phyloP scores from a whole-genome alignment of 192 early-diverging fungal species.

The Phycomyces nitens region DNA sequence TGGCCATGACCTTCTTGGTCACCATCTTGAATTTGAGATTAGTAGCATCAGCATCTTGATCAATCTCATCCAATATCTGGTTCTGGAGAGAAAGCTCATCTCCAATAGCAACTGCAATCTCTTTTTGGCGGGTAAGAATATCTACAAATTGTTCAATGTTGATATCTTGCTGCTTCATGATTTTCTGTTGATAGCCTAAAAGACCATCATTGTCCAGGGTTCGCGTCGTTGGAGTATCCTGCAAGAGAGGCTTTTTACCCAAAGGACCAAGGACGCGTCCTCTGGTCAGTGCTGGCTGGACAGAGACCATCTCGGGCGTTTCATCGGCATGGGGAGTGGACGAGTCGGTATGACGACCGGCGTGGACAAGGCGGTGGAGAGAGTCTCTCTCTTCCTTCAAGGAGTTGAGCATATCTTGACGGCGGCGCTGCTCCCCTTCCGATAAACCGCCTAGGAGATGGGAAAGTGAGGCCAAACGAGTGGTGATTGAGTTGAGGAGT shows the following conservation, averaged over 20 bases:
- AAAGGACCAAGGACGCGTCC: slow-evolving; percentile 18
- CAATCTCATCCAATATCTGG: slow-evolving; percentile 80
- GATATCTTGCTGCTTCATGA: slow-evolving; percentile 82
- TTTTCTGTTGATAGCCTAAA: slow-evolving; percentile 67
- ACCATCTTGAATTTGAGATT: slow-evolving; percentile 68
- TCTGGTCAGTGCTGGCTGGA: slow-evolving; percentile 8
- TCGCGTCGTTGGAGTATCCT: slow-evolving; percentile 77
- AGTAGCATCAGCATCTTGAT: slow-evolving; percentile 71
- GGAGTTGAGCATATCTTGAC: slow-evolving; percentile 72
- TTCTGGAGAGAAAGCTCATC: slow-evolving; percentile 91
- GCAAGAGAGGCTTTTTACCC: not conserved
- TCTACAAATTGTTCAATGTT: slow-evolving; percentile 67
- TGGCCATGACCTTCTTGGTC: slow-evolving; percentile 74
- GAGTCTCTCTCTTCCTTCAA: slow-evolving; percentile 68
- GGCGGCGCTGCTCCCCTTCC: slow-evolving; percentile 69
- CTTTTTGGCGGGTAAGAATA: slow-evolving; percentile 77
- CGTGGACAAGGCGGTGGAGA: slow-evolving; percentile 57
- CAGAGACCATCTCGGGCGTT: slow-evolving; percentile 25
- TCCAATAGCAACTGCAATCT: slow-evolving; percentile 85
- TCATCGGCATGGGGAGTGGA: too few species aligned
- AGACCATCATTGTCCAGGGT: slow-evolving; percentile 73
- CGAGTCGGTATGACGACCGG: slow-evolving; percentile 31
- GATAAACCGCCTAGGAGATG: slow-evolving; percentile 48
- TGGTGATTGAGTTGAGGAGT: slow-evolving; percentile 44
- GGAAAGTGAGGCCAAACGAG: slow-evolving; percentile 50